Evolutionary conservation across 257 asterid species (phyloP), one percentile per base, ranked within the genome.

Genomic region (Leptodermis oblonga): DNA sequence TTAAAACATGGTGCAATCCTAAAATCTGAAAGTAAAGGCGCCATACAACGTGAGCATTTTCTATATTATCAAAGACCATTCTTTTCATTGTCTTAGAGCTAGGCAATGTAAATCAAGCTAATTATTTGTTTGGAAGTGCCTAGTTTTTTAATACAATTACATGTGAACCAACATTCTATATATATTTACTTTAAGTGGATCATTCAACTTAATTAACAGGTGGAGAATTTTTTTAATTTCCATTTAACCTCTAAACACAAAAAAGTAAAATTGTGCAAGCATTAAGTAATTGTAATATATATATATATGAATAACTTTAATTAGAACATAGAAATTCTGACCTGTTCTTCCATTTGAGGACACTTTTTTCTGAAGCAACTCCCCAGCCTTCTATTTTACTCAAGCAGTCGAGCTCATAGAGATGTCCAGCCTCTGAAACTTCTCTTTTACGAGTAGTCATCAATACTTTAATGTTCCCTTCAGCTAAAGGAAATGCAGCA

Each of bases 381-480:
- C 33, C n/a, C 71, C 71, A 67, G 1, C 62, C 62, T 31, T 67
- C 71, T 7, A 34, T 37, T 2, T 67, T 34, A 34, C 26, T 67
- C 49, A 67, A 52, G 33, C 39, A 49, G 0, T 37, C 9, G 18
- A 52, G 62, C 31, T 49, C 30, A 14, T 67, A 22, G 7, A 5
- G 62, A 22, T 1, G 31, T n/a, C 62, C 75, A 15, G 61, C 31
- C 43, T 45, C 37, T 8, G 74, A 49, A 31, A 70, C 74, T 30
- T 60, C 11, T 1, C 14, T 46, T 9, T 30, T 36, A 3, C 62
- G 52, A 30, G 69, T 71, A 28, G 75, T 62, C 3, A 72, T 22
- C 60, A 65, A 42, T n/a, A 72, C 0, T 65, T 72, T 72, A 48
- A n/a, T 72, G 6, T 52, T 1, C 31, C 51, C 34, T 28, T 22